phyloP scores from a whole-genome alignment of 495 filamentous ascomycete genomes.

The Penicillium nucicola region DNA sequence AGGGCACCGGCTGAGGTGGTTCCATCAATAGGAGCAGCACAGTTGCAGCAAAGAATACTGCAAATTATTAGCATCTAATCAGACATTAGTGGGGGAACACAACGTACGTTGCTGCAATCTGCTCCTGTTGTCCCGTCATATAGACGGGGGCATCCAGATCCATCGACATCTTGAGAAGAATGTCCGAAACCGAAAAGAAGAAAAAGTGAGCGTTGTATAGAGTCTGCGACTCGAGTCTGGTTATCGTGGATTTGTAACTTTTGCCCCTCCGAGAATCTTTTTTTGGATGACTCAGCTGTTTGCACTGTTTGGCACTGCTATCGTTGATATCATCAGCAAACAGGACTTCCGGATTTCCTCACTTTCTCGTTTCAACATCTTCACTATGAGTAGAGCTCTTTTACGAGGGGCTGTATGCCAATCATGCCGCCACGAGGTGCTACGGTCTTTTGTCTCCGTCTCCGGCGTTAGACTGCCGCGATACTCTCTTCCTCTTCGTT shows the following conservation, averaged over 20 bases:
- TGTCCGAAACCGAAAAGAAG: conserved; percentile 2
- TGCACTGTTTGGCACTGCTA: conserved; percentile 24
- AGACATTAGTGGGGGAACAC: not conserved
- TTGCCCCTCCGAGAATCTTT: conserved; percentile 29
- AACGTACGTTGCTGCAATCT: conserved; percentile 59
- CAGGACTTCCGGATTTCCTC: not conserved
- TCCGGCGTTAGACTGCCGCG: conserved; percentile 21
- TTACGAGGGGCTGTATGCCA: conserved; percentile 27
- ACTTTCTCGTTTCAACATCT: conserved; percentile 1
- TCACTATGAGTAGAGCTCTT: conserved; percentile 30
- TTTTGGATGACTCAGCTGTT: conserved; percentile 28
- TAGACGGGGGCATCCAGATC: conserved; percentile 64
- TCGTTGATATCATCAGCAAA: conserved; percentile 7
- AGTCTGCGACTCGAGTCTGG: conserved; percentile 4
- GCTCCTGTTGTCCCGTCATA: conserved; percentile 47
- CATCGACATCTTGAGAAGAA: conserved; percentile 57
- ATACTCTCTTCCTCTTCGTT: conserved; percentile 11
- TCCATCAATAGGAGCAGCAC: conserved; percentile 89
- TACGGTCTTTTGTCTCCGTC: conserved; percentile 24
- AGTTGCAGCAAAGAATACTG: conserved; percentile 93
- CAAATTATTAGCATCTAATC: conserved; percentile 13
- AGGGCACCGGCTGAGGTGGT: conserved; percentile 82
- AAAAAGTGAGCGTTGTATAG: not conserved
- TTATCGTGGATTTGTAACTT: conserved; percentile 20
- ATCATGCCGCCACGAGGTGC: conserved; percentile 23